phyloP scores from a whole-genome alignment of 257 asterid species.

The Rauvolfia tetraphylla region DNA sequence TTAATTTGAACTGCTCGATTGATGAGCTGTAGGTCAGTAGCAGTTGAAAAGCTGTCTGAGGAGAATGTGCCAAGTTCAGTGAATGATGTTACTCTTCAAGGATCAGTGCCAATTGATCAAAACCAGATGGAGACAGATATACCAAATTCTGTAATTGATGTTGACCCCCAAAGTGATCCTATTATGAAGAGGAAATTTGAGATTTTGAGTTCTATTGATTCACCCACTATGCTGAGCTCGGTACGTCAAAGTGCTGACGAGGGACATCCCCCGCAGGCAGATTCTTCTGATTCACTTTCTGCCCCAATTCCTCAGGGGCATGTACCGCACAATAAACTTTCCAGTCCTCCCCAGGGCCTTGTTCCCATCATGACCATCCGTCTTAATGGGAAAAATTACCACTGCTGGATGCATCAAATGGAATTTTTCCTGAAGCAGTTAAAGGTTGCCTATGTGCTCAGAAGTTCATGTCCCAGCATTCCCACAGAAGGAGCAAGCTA shows the following conservation, averaged over 20 bases:
- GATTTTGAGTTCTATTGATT: neutral
- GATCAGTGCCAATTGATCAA: conserved; percentile 20
- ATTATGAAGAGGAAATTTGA: conserved; percentile 3
- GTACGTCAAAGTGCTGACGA: conserved; percentile 20
- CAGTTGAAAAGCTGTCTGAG: conserved; percentile 26
- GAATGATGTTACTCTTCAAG: conserved; percentile 18
- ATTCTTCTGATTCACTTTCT: conserved; percentile 18
- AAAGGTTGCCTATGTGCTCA: conserved; percentile 53
- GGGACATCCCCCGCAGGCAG: conserved; percentile 20
- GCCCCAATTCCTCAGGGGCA: conserved; percentile 28
- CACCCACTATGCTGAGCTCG: conserved; percentile 6
- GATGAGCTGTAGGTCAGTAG: conserved; percentile 26
- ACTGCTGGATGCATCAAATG: conserved; percentile 64
- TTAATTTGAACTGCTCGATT: neutral
- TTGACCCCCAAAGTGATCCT: conserved; percentile 12
- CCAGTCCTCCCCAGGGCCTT: conserved; percentile 20
- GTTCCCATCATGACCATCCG: conserved; percentile 55
- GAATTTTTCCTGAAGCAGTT: conserved; percentile 50
- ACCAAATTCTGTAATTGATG: conserved; percentile 19
- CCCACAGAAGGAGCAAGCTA: conserved; percentile 25
- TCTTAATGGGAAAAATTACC: conserved; percentile 57
- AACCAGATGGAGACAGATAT: conserved; percentile 30
- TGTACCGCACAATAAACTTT: conserved; percentile 4
- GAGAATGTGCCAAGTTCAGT: conserved; percentile 4
- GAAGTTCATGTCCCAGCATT: conserved; percentile 42